Percentiles rank a stretch among this genome's conserved stretches.
Conservation (phyloP, 495 filamentous ascomycete species). For the Talaromyces wortmannii region DNA sequence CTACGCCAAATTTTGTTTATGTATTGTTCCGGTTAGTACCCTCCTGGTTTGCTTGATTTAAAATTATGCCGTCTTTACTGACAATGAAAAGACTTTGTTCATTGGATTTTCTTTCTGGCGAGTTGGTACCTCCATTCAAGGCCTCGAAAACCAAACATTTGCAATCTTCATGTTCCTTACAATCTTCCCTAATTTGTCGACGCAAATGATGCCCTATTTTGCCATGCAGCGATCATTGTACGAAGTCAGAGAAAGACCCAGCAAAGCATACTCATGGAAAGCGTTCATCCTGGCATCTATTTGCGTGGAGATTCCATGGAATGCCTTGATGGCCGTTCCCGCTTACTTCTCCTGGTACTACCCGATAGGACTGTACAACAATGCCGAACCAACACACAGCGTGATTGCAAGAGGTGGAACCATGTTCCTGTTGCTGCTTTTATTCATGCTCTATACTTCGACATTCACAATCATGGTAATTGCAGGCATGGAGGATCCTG, state of each 20-base stretch:
- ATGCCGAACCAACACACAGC: constrained; percentile 35
- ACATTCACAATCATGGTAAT: constrained; percentile 64
- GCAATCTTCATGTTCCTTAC: constrained; percentile 83
- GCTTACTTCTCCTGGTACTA: constrained; percentile 65
- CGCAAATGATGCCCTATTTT: constrained; percentile 75
- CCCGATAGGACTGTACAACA: constrained; percentile 55
- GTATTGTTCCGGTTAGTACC: constrained; percentile 23
- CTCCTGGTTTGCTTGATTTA: neutral
- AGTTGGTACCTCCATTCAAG: constrained; percentile 64
- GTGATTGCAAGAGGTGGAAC: constrained; percentile 47
- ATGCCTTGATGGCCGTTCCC: constrained; percentile 55
- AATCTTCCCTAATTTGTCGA: constrained; percentile 71
- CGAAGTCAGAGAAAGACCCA: constrained; percentile 63
- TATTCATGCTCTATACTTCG: constrained; percentile 52
- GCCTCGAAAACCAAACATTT: constrained; percentile 88
- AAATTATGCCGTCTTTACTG: neutral
- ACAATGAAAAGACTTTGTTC: constrained; percentile 64
- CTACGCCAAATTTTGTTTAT: constrained; percentile 51
- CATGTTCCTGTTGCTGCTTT: constrained; percentile 50
- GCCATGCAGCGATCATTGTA: constrained; percentile 61
- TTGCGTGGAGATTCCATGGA: constrained; percentile 69
- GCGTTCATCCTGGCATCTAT: constrained; percentile 66
- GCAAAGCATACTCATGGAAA: constrained; percentile 70
- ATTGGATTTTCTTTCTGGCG: constrained; percentile 91
- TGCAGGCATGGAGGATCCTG: constrained; percentile 54